Evolutionary conservation across 1,284 basidiomycete species (phyloP).

Genomic region (Pyrrhoderma noxium): DNA sequence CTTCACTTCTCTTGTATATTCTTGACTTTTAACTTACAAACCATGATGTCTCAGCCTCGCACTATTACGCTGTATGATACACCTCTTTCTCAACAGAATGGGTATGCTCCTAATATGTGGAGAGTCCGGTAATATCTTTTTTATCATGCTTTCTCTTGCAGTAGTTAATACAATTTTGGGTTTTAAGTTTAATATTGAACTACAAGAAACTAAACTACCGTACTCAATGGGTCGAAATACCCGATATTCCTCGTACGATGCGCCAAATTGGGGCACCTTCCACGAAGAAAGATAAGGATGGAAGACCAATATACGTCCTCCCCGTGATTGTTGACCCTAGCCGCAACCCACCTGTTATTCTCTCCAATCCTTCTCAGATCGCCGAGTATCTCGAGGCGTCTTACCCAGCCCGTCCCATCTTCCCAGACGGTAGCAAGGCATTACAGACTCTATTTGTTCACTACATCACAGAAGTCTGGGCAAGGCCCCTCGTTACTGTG

Average conservation of each 20-base stretch:
- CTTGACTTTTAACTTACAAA: background rate
- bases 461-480: constrained; percentile 58
- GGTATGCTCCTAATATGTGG: constrained; percentile 72
- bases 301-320: constrained; percentile 54
- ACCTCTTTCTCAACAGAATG: constrained; percentile 44
- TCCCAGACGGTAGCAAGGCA: constrained; percentile 60
- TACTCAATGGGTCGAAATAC: constrained; percentile 62
- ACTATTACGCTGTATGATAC: constrained; percentile 60
- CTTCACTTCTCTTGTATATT: background rate
- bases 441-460: constrained; percentile 63
- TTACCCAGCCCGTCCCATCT: constrained; percentile 60
- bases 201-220: constrained; percentile 61
- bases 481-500: constrained; percentile 58
- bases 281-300: constrained; percentile 44
- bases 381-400: constrained; percentile 63
- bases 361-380: constrained; percentile 53
- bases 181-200: constrained; percentile 56
- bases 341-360: constrained; percentile 17
- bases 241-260: constrained; percentile 55
- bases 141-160: background rate
- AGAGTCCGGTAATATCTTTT: constrained; percentile 32
- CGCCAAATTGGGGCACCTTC: constrained; percentile 52
- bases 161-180: background rate
- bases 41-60: constrained; percentile 30
- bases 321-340: constrained; percentile 51